Base-by-base conservation (phyloP, 352 stramenopile species). In the Peronospora belbahrii region DNA sequence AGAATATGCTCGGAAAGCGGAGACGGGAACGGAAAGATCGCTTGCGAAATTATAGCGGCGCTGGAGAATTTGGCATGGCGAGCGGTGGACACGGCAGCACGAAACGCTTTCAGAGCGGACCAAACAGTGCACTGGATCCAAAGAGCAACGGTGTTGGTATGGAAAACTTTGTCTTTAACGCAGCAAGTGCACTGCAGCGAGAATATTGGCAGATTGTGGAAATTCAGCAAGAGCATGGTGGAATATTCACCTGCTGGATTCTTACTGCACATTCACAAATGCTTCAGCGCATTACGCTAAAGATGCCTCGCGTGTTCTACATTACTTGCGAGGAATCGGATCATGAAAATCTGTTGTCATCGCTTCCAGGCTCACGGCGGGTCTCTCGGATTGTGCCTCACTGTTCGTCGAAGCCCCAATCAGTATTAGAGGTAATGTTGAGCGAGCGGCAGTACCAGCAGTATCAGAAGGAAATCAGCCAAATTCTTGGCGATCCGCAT, bases 181-280 rank as follows among this genome's bases (percentile, higher is more conserved):
- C 74, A 15, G 62, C 58, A 1, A 74, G 57, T 39, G 49, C 74
- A 4, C 39, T 90, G 20, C 64, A 83, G 7, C 63, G 70, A 4
- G 74, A 91, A 33, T 67, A 74, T 19, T 91, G 79, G 79, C 76
- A 91, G 34, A 81, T 91, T 52, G 66, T 91, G 32, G 79, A 91
- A 50, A 78, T 91, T 43, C 71, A 84, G 46, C 74, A 76, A 33
- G 77, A 88, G n/a, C 59, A 70, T 34, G 63, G 65, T 31, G 94
- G 95, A 23, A 73, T 85, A 9, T 97, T 98, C 45, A 84, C 88
- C 18, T 79, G 97, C n/a, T 98, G 92, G 86, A 89, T 97, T n/a
- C 84, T 99, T 58, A 95, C 96, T 18, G 71, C 57, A 6, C 65
- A 84, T 11, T 83, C 76, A 11, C 75, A 83, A 31, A 67, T 85